Evolutionary conservation across 371 early-diverging fungal genomes (phyloP).

Genomic region (Mucor ambiguus): DNA sequence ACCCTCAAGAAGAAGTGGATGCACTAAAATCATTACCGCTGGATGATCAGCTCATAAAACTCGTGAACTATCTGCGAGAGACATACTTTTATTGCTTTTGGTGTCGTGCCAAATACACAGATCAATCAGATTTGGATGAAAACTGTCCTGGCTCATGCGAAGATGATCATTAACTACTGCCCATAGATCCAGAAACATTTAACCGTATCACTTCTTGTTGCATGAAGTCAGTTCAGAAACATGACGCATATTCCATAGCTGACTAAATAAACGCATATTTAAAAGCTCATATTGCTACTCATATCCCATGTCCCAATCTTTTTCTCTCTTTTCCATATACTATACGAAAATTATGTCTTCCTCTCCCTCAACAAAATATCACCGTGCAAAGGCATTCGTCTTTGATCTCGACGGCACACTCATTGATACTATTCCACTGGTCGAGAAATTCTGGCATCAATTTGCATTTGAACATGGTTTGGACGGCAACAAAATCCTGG

Average conservation of each 20-base stretch:
- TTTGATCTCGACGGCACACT: constrained; percentile 54
- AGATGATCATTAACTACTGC: constrained; percentile 54
- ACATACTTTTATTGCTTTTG: constrained; percentile 67
- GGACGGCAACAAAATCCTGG: constrained; percentile 46
- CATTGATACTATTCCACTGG: constrained; percentile 46
- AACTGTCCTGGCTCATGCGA: constrained; percentile 64
- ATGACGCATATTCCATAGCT: constrained; percentile 7
- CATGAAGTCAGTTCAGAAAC: not conserved
- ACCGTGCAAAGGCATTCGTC: constrained; percentile 33
- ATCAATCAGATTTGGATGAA: constrained; percentile 48
- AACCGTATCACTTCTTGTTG: not conserved
- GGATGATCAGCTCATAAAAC: constrained; percentile 42
- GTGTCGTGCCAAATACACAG: constrained; percentile 61
- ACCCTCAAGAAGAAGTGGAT: constrained; percentile 33
- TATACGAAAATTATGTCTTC: not conserved
- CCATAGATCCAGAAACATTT: not conserved
- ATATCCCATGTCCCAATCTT: not conserved
- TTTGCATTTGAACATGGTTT: constrained; percentile 44
- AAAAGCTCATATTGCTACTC: not conserved
- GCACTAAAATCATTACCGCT: constrained; percentile 28
- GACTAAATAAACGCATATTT: not conserved
- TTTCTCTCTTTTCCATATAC: not conserved
- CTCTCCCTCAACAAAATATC: constrained; percentile 3
- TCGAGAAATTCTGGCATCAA: constrained; percentile 42
- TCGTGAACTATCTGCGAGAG: constrained; percentile 53